Evolutionary conservation across 768 basidiomycete species (phyloP), one percentile per base, ranked within the genome.

Genomic region (Lactifluus hygrophoroides): DNA sequence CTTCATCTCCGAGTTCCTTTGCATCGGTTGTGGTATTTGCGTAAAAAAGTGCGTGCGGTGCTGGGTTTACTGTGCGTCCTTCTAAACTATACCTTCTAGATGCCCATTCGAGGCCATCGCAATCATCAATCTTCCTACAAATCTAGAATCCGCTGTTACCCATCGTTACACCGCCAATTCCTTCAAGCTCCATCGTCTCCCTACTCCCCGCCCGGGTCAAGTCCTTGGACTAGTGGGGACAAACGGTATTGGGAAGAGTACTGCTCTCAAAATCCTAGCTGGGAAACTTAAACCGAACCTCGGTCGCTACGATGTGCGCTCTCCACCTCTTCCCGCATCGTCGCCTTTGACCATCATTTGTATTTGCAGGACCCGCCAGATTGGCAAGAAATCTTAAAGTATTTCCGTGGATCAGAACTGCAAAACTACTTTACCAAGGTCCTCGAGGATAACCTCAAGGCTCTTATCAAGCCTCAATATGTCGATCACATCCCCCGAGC

Each of bases 371-470:
- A 96, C 69, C 96, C 96, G 21, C 96, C 96, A 17, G 96, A 98
- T 69, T 99, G 96, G 96, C 86, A 92, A 70, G 96, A 98, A 70
- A 97, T 99, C 64, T 76, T 99, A 51, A 95, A 95, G 73, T 89
- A 99, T 71, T 99, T 97, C 81, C 86, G 96, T 63, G 96, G 96
- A 52, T 97, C 94, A 6, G 96, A 98, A 74, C 80, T 99, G 25
- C 96, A 99, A 70, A 99, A 99, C 71, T 99, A 98, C 76, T 99
- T 99, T 74, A 98, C 96, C 51, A 98, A 98, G 73, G 93, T 98
- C 6, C 80, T 99, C 19, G 96, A 98, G 73, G 96, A 99, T 73
- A 94, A 99, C 69, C 77, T 98, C 69, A 98, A 97, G 76, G 94
- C 96, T 1, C 82, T 99, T 61, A 98, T 98, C 72, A 99, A 99